These are phyloP conservation scores for Saccharata proteae DNA, from an alignment of 2,329 filamentous ascomycete species.

Conservation along the genomic window DNA sequence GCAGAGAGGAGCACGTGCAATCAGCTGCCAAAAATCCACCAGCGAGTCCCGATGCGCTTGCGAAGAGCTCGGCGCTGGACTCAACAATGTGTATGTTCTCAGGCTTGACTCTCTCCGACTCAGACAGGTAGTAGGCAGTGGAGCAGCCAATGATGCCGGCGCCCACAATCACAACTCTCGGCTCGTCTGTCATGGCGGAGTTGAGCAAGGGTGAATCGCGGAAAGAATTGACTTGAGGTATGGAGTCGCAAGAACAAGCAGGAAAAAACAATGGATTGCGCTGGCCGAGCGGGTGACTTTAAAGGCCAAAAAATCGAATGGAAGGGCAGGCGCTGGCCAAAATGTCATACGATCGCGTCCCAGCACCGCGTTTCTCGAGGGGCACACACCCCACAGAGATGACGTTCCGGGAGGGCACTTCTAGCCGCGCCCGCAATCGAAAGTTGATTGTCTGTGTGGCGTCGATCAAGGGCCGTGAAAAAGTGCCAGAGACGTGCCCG, in stretches of 20 bases:
- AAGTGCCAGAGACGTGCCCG: no score
- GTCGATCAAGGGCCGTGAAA: no score
- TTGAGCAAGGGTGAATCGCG: no score
- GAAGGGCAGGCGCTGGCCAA: not conserved
- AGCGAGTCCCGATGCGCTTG: slow-evolving; percentile 61
- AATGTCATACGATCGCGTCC: slow-evolving; percentile 9
- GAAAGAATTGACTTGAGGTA: no score
- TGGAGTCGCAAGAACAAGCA: no score
- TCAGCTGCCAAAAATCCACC: slow-evolving; percentile 63
- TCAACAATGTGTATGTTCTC: slow-evolving; percentile 47
- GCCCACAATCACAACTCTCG: slow-evolving; percentile 31
- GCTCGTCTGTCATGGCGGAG: no score
- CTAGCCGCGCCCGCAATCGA: no score
- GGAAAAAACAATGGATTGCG: no score
- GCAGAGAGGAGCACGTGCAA: slow-evolving; percentile 33
- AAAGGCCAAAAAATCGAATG: no score
- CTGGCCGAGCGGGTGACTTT: no score
- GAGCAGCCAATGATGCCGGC: slow-evolving; percentile 33
- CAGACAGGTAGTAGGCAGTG: slow-evolving; percentile 53
- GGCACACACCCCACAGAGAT: slow-evolving; percentile 8
- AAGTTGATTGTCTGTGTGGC: no score
- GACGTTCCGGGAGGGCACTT: slow-evolving; percentile 2
- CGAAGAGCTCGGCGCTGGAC: slow-evolving; percentile 49
- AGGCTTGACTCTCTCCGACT: slow-evolving; percentile 23
- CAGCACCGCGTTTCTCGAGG: slow-evolving; percentile 5